Base-by-base conservation (phyloP, 2,329 filamentous ascomycete genomes). In the Diaporthe sp. region DNA sequence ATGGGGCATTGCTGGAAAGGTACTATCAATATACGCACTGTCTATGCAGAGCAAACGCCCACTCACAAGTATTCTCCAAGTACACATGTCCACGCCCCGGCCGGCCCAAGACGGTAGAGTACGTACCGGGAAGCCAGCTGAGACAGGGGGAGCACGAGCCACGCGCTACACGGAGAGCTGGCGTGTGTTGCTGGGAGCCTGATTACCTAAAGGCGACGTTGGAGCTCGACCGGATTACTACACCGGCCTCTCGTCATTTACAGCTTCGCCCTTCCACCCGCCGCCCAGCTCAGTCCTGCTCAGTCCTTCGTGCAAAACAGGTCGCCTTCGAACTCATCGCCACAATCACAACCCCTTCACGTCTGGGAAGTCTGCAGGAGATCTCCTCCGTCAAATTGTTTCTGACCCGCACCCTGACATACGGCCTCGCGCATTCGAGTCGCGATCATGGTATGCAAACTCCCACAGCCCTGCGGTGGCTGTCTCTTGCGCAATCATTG, bases 401-500 rank as follows among this genome's bases (percentile, higher is more conserved):
- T 44, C 51, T n/a, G 39, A 50, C 19, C 59, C 35, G 13, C 12
- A 55, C 25, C 58, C 39, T 37, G 30, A 39, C 32, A 35, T 39
- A 25, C 73, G 32, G 25, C 30, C 63, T 53, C n/a, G 47, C 63
- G 32, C 47, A 51, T 32, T 59, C 65, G 61, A 75, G 39, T 66
- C 65, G 73, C 66, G 70, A 75, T 25, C 51, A 82, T 82, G 81
- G 81, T 81, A 76, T 55, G 78, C 51, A 59, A 25, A 56, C 47
- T 25, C 39, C 19, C n/a, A 17, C n/a, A 19, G 22, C 63, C 42
- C 58, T 66, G 27, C 53, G 13, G 25, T n/a, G 32, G 44, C 30
- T 53, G 12, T 30, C 44, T 51, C 59, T 27, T 72, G 59, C 59
- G 27, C 69, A 30, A 70, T 22, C 8, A 30, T 50, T 27, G 17